These are phyloP conservation scores for Chlorella variabilis DNA, from an alignment of 163 green algal genomes.

Conservation along the genomic window DNA sequence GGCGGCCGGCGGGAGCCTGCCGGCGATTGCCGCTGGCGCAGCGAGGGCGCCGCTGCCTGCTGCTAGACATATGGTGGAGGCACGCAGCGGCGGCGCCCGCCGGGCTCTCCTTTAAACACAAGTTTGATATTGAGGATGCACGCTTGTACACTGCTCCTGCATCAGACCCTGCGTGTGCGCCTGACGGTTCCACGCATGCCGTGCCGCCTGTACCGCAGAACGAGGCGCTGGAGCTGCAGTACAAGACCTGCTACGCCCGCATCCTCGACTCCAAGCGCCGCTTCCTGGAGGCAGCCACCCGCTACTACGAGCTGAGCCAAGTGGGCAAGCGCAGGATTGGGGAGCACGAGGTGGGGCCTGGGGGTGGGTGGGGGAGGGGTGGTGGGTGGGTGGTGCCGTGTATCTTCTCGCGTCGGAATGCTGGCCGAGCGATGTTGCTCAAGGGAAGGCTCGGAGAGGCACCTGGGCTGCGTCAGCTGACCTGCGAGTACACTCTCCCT, in stretches of 20 bases:
- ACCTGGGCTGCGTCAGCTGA: neutral
- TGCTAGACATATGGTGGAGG: no score
- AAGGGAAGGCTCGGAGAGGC: no score
- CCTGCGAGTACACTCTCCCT: neutral
- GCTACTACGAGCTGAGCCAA: conserved; percentile 88
- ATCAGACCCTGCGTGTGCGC: neutral
- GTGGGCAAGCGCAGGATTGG: conserved; percentile 43
- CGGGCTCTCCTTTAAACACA: no score
- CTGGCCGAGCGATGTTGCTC: no score
- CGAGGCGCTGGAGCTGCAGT: conserved; percentile 87
- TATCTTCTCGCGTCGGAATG: no score
- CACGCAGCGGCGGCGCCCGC: no score
- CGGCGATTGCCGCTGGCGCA: no score
- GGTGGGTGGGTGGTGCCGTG: neutral
- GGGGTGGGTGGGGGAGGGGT: neutral
- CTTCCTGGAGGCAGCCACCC: conserved; percentile 87
- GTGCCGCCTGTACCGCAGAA: no score
- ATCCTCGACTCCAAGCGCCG: conserved; percentile 94
- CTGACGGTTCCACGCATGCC: no score
- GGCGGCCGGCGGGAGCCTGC: no score
- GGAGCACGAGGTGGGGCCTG: conserved; percentile 1
- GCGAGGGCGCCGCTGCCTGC: no score
- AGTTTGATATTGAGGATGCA: neutral
- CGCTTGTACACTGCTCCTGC: neutral
- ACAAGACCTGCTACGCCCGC: conserved; percentile 95